Base-by-base conservation (phyloP, 2,329 filamentous ascomycete genomes). In the Paecilomyces sp. region DNA sequence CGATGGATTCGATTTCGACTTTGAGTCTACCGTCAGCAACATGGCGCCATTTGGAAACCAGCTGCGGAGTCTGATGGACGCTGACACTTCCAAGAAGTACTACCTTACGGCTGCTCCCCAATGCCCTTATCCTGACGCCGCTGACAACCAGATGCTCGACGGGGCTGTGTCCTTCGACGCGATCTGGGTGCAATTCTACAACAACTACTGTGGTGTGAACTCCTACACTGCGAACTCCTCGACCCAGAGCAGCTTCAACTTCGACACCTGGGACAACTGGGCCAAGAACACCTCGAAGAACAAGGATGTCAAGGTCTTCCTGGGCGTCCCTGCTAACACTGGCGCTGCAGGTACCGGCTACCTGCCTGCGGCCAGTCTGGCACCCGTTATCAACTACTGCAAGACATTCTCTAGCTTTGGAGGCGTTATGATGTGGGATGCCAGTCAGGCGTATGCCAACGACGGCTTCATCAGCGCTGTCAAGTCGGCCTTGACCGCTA, bases 1-100 rank as follows among this genome's bases (percentile, higher is more conserved):
- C 51, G 88, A 92, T 70, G 89, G 89, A 3, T 91, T 92, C 71
- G 89, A 92, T 73, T 85, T 91, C 63, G 89, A 92, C 71, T 86
- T 91, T 62, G 88, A 91, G 74, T 78, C 83, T 3, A 72, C 74
- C 2, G 81, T 83, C 13, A 72, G 73, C 55, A 86, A 89, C 74
- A 85, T 88, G 75, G 79, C 77, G 0, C 74, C 83, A 1, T 89
- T 91, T 65, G 86, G 81, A 1, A 76, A 79, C 41, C 76, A 81
- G 58, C 80, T 90, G 9, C 83, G 86, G 31, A 66, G 70, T 15
- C 67, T 78, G 52, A 86, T 87, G 79, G 77, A 85, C 64, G 74
- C 75, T 22, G 79, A 80, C 25, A 73, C 67, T 0, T 77, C 76
- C 63, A 85, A 83, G 71, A 72, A 71, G 24, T 88, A 81, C 72